Evolutionary conservation across 257 asterid genomes (phyloP).

Genomic region (Solanum ossicruentum): DNA sequence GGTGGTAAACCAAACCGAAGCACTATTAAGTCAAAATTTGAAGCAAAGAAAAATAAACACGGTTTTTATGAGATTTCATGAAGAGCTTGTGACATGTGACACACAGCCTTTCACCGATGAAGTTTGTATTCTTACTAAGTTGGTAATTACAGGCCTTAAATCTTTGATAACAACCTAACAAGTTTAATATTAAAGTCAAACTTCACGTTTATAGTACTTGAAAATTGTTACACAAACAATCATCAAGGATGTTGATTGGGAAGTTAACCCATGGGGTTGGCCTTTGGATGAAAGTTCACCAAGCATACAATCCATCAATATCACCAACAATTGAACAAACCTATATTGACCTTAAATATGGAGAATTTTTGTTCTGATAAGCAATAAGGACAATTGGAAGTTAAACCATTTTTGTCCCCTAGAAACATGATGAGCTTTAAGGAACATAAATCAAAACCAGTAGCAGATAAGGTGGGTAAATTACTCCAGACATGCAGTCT

Average conservation of each 20-base stretch:
- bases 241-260: neutral
- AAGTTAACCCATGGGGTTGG: neutral
- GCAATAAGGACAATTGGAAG: neutral
- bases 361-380: neutral
- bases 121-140: neutral
- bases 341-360: neutral
- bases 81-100: neutral
- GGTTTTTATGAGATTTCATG: neutral
- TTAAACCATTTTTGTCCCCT: neutral
- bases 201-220: neutral
- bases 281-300: neutral
- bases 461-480: neutral
- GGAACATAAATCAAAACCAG: neutral
- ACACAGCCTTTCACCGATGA: neutral
- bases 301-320: neutral
- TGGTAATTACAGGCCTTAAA: neutral
- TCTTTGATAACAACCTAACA: neutral
- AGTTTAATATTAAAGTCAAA: neutral
- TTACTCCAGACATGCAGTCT: neutral
- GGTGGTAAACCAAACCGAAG: neutral
- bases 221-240: neutral
- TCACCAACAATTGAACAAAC: neutral
- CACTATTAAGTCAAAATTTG: neutral
- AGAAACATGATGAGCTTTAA: neutral
- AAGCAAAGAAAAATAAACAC: neutral